Percentiles rank a stretch among this genome's conserved stretches.
phyloP scores from a whole-genome alignment of 2,329 filamentous ascomycete species.

The Colletotrichum godetiae region DNA sequence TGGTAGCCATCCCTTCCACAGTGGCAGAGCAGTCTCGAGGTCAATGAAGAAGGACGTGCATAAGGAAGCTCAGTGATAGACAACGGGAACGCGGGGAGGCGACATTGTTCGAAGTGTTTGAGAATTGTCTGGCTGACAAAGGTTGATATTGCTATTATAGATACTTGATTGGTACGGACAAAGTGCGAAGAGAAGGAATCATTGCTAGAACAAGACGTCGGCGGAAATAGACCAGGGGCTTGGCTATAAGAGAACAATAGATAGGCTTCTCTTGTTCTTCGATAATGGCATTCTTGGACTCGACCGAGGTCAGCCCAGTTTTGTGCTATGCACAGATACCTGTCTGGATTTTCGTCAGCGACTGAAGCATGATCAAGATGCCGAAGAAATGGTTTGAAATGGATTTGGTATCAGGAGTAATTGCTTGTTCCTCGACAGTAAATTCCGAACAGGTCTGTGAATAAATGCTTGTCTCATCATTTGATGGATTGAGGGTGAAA shows the following conservation, averaged over 20 bases:
- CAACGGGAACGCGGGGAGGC: not conserved
- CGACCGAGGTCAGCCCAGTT: not conserved
- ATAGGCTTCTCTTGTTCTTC: not conserved
- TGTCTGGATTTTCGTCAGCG: constrained; percentile 16
- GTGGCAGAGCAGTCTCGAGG: not conserved
- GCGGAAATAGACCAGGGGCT: not conserved
- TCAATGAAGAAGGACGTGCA: not conserved
- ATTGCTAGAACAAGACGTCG: not conserved
- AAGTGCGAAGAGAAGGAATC: not conserved
- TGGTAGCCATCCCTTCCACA: not conserved
- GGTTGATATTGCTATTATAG: not conserved
- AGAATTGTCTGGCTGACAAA: not conserved
- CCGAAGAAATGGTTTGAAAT: not conserved
- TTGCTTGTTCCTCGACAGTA: constrained; percentile 45
- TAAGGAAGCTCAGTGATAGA: not conserved
- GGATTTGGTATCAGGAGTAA: constrained; percentile 33
- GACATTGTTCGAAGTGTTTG: not conserved
- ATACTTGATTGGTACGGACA: not conserved
- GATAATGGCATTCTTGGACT: not conserved
- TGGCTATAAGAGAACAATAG: not conserved
- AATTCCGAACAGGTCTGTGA: constrained; percentile 50
- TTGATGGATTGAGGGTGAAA: not conserved
- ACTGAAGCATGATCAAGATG: not conserved
- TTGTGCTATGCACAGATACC: not conserved
- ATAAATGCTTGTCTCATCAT: constrained; percentile 44